Conservation (phyloP, 2,329 filamentous ascomycete species). For the Colletotrichum endophyticum region DNA sequence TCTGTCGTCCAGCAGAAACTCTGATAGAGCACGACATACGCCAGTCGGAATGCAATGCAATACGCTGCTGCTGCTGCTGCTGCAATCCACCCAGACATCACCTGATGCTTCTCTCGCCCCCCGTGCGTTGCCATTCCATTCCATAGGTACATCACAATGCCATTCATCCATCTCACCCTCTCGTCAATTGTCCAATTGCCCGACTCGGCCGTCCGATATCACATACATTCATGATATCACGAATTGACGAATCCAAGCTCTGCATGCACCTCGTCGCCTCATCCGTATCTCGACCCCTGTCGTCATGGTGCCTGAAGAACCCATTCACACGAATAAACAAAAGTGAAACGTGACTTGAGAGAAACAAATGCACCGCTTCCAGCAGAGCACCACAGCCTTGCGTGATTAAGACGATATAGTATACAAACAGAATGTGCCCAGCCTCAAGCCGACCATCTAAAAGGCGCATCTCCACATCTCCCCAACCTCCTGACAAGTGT, state of each 20-base stretch:
- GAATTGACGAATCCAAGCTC: background rate
- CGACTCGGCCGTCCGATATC: background rate
- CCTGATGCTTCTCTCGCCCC: background rate
- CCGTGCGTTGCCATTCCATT: background rate
- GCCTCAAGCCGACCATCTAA: slow-evolving; percentile 5
- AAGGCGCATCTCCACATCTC: background rate
- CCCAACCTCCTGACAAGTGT: background rate
- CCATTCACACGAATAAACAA: background rate
- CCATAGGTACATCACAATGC: background rate
- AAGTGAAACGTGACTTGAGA: background rate
- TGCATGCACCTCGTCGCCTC: background rate
- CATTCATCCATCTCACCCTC: background rate
- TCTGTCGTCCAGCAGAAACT: background rate
- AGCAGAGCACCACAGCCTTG: slow-evolving; percentile 15
- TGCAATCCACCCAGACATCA: background rate
- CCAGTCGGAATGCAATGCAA: background rate
- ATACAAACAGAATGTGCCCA: slow-evolving; percentile 1
- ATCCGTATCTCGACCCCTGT: background rate
- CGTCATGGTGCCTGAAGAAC: background rate
- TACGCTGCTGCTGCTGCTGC: background rate
- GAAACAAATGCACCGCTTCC: slow-evolving; percentile 13
- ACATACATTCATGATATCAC: background rate
- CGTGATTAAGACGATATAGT: slow-evolving; percentile 17
- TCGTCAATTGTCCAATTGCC: background rate
- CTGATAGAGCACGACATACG: background rate